A percentile compares a stretch with the other conserved stretches of the same genome.
Conservation (phyloP, 2,329 filamentous ascomycete species). For the Penicillium sp. region DNA sequence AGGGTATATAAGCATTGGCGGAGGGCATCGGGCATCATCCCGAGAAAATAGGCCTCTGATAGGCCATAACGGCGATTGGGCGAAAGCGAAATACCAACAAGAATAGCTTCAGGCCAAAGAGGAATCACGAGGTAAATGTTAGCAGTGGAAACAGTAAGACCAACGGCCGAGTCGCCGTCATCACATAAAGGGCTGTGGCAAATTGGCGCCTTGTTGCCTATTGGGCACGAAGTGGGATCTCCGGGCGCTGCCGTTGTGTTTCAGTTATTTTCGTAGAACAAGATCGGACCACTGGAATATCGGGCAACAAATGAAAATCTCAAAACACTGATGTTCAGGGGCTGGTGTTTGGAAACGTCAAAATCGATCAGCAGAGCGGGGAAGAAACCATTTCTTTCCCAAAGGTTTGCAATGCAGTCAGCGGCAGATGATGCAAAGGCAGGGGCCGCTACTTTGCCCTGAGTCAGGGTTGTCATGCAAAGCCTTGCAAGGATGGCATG, state of each 20-base stretch:
- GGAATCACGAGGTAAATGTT: constrained; percentile 9
- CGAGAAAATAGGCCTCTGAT: constrained; percentile 17
- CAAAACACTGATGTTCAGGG: not conserved
- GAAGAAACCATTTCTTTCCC: not conserved
- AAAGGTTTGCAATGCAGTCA: constrained; percentile 3
- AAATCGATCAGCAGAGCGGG: constrained; percentile 1
- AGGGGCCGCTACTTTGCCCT: not conserved
- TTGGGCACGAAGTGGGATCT: constrained; percentile 12
- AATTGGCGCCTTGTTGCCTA: constrained; percentile 6
- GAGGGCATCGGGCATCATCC: constrained; percentile 24
- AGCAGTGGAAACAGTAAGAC: constrained; percentile 14
- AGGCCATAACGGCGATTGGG: constrained; percentile 23
- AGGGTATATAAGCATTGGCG: constrained; percentile 22
- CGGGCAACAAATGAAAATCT: constrained; percentile 6
- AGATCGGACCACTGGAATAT: constrained; percentile 5
- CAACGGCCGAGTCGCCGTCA: constrained; percentile 3
- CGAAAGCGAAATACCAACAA: constrained; percentile 12
- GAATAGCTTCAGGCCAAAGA: constrained; percentile 23
- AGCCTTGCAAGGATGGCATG: not conserved
- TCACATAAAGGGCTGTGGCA: constrained; percentile 6
- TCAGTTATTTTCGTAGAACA: constrained; percentile 7
- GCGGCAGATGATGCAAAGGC: constrained; percentile 9
- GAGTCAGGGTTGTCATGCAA: not conserved
- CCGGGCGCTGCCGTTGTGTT: constrained; percentile 10
- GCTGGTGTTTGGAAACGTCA: not conserved